Evolutionary conservation across 257 asterid species (phyloP).

Genomic region (Rauvolfia tetraphylla): DNA sequence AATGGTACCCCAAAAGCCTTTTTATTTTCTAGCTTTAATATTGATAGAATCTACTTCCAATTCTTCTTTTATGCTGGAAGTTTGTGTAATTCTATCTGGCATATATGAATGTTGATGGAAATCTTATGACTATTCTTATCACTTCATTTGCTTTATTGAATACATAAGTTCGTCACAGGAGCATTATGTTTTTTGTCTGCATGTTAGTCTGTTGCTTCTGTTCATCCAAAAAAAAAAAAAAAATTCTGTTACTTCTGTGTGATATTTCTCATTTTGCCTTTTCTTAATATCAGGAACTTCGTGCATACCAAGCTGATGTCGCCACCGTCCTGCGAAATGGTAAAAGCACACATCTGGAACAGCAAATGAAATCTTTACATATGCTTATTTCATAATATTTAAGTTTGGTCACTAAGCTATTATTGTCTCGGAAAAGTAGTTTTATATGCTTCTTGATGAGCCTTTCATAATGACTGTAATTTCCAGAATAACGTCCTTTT

Average conservation of each 20-base stretch:
- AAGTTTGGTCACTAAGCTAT: neutral
- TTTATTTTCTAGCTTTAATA: neutral
- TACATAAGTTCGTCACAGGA: neutral
- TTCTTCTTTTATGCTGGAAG: neutral
- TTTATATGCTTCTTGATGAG: neutral
- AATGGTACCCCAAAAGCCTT: neutral
- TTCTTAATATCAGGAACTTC: conserved; percentile 63
- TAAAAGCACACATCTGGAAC: conserved; percentile 23
- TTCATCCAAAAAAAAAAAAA: no score
- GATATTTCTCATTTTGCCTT: conserved; percentile 8
- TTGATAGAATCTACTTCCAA: neutral
- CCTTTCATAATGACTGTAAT: neutral
- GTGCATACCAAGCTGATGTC: conserved; percentile 98
- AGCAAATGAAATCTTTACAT: neutral
- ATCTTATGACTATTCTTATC: neutral
- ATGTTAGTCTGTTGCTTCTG: neutral
- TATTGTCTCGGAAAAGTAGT: neutral
- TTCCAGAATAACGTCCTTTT: neutral
- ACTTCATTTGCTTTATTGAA: neutral
- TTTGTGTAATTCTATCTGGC: neutral
- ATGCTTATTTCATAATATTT: neutral
- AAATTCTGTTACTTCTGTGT: neutral
- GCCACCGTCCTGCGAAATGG: conserved; percentile 96
- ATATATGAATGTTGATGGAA: neutral
- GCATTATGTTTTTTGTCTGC: neutral